phyloP scores from a whole-genome alignment of 2,329 filamentous ascomycete species.

The Acrocalymma vagum region DNA sequence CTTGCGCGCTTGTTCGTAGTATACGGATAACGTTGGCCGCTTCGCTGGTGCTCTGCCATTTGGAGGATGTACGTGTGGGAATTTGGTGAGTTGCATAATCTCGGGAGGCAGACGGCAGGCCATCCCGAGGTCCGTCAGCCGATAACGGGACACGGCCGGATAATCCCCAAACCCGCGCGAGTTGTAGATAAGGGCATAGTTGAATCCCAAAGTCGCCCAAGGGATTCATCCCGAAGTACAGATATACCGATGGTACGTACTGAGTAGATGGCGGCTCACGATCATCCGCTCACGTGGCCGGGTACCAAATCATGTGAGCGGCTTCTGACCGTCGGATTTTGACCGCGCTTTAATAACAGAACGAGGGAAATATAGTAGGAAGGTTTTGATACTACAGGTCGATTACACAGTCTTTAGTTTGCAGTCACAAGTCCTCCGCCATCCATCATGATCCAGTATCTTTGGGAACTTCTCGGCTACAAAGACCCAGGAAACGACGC shows the following conservation, averaged over 20 bases:
- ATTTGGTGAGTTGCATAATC: slow-evolving; percentile 2
- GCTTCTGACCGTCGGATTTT: background rate
- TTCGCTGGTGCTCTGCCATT: slow-evolving; percentile 2
- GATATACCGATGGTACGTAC: background rate
- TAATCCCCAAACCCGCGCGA: too few species aligned
- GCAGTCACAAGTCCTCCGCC: background rate
- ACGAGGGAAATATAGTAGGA: too few species aligned
- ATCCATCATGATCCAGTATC: slow-evolving; percentile 5
- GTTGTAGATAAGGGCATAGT: too few species aligned
- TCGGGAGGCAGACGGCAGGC: too few species aligned
- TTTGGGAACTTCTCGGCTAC: slow-evolving; percentile 6
- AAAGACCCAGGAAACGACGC: background rate
- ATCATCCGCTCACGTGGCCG: background rate
- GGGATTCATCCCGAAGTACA: too few species aligned
- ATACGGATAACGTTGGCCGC: slow-evolving; percentile 1
- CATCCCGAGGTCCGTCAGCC: too few species aligned
- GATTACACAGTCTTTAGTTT: background rate
- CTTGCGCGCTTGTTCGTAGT: slow-evolving; percentile 7
- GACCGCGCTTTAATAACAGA: background rate
- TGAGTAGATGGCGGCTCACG: background rate
- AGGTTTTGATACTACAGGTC: background rate
- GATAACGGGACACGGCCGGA: too few species aligned
- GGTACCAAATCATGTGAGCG: background rate
- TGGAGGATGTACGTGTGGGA: slow-evolving; percentile 3
- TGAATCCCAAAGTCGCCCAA: too few species aligned